Evolutionary conservation across 192 early-diverging fungal genomes (phyloP).

Genomic region (Coemansia sp.): DNA sequence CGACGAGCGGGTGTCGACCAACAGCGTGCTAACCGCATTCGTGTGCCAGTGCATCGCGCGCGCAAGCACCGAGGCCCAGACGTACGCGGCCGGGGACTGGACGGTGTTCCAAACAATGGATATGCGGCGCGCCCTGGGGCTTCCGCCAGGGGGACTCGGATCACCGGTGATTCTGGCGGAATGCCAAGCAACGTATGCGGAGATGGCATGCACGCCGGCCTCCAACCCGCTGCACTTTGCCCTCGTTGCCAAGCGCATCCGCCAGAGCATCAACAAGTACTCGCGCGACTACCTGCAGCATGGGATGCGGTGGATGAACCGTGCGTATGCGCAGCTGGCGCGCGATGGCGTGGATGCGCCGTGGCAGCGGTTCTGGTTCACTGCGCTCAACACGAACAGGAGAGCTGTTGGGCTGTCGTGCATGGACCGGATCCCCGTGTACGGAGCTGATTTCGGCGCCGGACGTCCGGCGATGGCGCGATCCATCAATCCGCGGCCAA

Average conservation of each 20-base stretch:
- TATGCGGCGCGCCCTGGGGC: slow-evolving; percentile 37
- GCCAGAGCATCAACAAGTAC: slow-evolving; percentile 27
- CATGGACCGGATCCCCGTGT: slow-evolving; percentile 46
- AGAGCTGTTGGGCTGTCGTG: slow-evolving; percentile 38
- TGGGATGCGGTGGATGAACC: slow-evolving; percentile 39
- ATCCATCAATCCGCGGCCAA: slow-evolving; percentile 44
- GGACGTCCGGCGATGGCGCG: slow-evolving; percentile 39
- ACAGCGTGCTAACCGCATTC: slow-evolving; percentile 35
- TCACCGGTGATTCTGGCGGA: slow-evolving; percentile 49
- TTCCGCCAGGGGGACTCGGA: slow-evolving; percentile 31
- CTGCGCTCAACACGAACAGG: slow-evolving; percentile 32
- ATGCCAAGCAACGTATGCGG: slow-evolving; percentile 1
- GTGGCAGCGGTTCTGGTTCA: slow-evolving; percentile 52
- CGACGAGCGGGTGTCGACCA: slow-evolving; percentile 41
- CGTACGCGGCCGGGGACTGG: slow-evolving; percentile 37
- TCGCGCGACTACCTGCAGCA: slow-evolving; percentile 26
- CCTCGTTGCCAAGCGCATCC: slow-evolving; percentile 15
- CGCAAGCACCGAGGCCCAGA: slow-evolving; percentile 26
- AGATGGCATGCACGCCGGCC: not conserved
- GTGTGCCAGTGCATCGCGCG: slow-evolving; percentile 27
- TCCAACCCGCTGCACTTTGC: slow-evolving; percentile 4
- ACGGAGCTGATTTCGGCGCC: slow-evolving; percentile 43
- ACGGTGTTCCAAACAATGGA: slow-evolving; percentile 44
- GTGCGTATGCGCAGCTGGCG: slow-evolving; percentile 18
- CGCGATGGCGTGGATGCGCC: slow-evolving; percentile 22